phyloP scores from a whole-genome alignment of 345 rosid species.

The Bruguiera sexangula region DNA sequence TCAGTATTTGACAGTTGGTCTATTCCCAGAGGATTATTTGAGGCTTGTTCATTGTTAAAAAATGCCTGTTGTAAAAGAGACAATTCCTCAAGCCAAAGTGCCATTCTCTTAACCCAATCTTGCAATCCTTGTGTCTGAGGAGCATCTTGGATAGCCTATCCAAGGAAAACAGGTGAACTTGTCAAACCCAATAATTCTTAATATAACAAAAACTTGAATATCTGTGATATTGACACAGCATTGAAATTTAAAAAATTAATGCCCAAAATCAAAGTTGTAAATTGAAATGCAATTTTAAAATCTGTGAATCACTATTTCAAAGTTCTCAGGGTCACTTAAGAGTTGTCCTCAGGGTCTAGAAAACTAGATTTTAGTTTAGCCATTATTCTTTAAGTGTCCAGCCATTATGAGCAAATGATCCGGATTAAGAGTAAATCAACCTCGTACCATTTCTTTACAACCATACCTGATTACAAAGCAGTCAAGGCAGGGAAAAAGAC shows the following conservation, averaged over 20 bases:
- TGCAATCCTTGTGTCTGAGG: slow-evolving; percentile 47
- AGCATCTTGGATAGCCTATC: slow-evolving; percentile 51
- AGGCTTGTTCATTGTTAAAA: slow-evolving; percentile 36
- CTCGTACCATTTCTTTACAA: background rate
- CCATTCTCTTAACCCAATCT: slow-evolving; percentile 48
- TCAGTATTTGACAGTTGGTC: slow-evolving; percentile 55
- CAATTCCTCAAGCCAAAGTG: slow-evolving; percentile 59
- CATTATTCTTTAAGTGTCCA: background rate
- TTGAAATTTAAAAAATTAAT: no score
- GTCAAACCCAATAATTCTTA: slow-evolving; percentile 4
- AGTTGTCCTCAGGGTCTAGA: background rate
- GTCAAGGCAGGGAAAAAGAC: slow-evolving; percentile 8
- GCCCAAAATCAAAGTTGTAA: background rate
- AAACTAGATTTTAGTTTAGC: background rate
- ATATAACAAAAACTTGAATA: background rate
- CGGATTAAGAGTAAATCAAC: background rate
- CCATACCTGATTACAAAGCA: background rate
- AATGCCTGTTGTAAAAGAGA: slow-evolving; percentile 55
- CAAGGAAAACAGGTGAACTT: slow-evolving; percentile 19
- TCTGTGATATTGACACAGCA: no score
- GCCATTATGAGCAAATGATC: background rate
- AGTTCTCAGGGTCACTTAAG: background rate
- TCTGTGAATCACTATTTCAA: background rate
- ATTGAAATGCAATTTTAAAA: background rate
- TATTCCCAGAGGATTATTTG: slow-evolving; percentile 35